Base-by-base conservation (phyloP, 768 basidiomycete species). In the Naganishia kalamii region DNA sequence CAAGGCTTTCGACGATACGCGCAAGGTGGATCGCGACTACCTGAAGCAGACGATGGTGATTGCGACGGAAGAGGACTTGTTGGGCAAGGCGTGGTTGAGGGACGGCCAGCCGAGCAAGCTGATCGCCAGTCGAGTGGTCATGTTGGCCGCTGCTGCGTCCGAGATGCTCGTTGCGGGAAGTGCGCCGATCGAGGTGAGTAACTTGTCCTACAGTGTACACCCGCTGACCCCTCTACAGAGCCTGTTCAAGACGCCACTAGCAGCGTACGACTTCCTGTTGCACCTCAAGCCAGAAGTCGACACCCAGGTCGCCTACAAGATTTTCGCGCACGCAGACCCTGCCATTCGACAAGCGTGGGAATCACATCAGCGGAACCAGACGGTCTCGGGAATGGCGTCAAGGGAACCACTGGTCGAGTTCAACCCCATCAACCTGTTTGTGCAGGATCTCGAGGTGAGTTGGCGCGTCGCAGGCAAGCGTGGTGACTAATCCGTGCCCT, bases 261-360 rank as follows among this genome's bases (percentile, higher is more conserved):
- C 85, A 2, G 88, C 92, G 71, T 99, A 96, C 72, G 88, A 96
- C 70, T 83, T 97, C 70, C 69, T 96, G 8, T 80, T 98, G 35
- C 83, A 88, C 65, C 83, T 98, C 23, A 82, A 92, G 46, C 81
- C 86, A 0, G 41, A 51, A 29, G 40, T 57, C 32, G 40, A 59
- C 32, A 43, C 63, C 11, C 63, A 52, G 15, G 41, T 29, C 13
- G 63, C 63, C 15, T 51, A 64, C 29, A 64, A 52, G 27, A 64
- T 64, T 41, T 51, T 52, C 21, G 63, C 63, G 5, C 43, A 48
- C 12, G 40, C 37, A 2, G 63, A 64, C 49, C 30, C 63, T 41
- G 23, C 40, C 5, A 48, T 64, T 21, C 41, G 50, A 11, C 44
- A 64, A 32, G 50, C 52, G 11, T 64, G 63, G 63, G 63, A 64